Evolutionary conservation across 2,329 filamentous ascomycete genomes (phyloP).

Genomic region (Fusarium sp.): DNA sequence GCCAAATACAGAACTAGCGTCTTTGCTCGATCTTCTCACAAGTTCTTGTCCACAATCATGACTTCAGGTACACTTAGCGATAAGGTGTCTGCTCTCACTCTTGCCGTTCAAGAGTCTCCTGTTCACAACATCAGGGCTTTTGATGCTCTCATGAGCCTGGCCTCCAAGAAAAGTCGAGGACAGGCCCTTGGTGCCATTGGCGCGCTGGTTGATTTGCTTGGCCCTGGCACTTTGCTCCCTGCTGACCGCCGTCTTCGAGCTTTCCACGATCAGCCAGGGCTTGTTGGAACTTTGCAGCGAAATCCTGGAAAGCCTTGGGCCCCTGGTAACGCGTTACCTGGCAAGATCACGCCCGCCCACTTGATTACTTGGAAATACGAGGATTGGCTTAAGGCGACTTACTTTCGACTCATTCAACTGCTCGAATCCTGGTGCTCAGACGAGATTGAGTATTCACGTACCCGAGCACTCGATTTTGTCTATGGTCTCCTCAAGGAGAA

Average conservation of each 20-base stretch:
- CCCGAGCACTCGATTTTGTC: slow-evolving; percentile 87
- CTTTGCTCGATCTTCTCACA: slow-evolving; percentile 86
- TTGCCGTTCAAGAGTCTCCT: slow-evolving; percentile 95
- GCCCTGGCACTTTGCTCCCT: slow-evolving; percentile 86
- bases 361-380: slow-evolving; percentile 91
- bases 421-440: slow-evolving; percentile 94
- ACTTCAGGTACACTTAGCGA: slow-evolving; percentile 94
- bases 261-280: slow-evolving; percentile 81
- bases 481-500: slow-evolving; percentile 93
- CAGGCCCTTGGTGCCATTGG: slow-evolving; percentile 93
- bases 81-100: slow-evolving; percentile 93
- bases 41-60: slow-evolving; percentile 98
- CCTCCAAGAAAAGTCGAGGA: slow-evolving; percentile 92
- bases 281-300: slow-evolving; percentile 76
- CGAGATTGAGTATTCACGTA: slow-evolving; percentile 92
- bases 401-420: slow-evolving; percentile 92
- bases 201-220: slow-evolving; percentile 92
- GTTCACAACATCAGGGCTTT: slow-evolving; percentile 91
- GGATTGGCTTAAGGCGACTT: slow-evolving; percentile 92
- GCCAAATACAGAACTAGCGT: slow-evolving; percentile 77
- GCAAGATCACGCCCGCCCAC: slow-evolving; percentile 77
- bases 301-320: slow-evolving; percentile 69
- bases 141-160: slow-evolving; percentile 81
- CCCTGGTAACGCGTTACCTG: slow-evolving; percentile 74
- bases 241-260: slow-evolving; percentile 80